Percentiles rank a stretch among this genome's conserved stretches.
Conservation (phyloP, 805 yeast species). For the Danielia oregonensis region DNA sequence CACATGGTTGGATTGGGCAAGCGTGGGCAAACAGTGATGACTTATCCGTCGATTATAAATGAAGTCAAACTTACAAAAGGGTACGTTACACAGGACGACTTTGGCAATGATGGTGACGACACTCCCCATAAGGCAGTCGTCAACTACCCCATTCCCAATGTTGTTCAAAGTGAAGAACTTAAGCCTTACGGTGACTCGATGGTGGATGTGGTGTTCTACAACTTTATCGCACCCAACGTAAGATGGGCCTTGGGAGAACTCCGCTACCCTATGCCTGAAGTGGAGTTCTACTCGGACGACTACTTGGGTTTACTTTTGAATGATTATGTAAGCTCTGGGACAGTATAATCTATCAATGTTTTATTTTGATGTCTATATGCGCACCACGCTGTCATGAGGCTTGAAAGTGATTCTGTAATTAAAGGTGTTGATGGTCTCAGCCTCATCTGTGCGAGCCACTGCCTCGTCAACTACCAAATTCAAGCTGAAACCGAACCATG, state of each 20-base stretch:
- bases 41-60: constrained; percentile 7
- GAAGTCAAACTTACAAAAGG: constrained; percentile 51
- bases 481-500: constrained; percentile 66
- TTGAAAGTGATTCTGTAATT: constrained; percentile 64
- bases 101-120: constrained; percentile 84
- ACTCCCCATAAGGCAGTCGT: constrained; percentile 62
- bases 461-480: constrained; percentile 58
- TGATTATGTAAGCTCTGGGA: constrained; percentile 21
- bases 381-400: constrained; percentile 51
- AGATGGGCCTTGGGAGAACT: constrained; percentile 29
- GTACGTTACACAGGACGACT: constrained; percentile 78
- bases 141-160: constrained; percentile 71
- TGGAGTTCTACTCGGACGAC: constrained; percentile 25
- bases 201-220: constrained; percentile 75
- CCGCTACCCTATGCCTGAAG: constrained; percentile 16
- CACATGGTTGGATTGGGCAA: neutral
- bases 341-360: too few relatives aligned
- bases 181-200: constrained; percentile 19
- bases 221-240: constrained; percentile 53
- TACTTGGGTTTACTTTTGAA: constrained; percentile 34
- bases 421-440: constrained; percentile 53
- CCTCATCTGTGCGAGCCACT: constrained; percentile 29
- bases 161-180: constrained; percentile 52
- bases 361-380: constrained; percentile 4
- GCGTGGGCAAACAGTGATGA: neutral